Evolutionary conservation across 2,329 filamentous ascomycete genomes (phyloP).

Genomic region (Tympanopsis confertula): DNA sequence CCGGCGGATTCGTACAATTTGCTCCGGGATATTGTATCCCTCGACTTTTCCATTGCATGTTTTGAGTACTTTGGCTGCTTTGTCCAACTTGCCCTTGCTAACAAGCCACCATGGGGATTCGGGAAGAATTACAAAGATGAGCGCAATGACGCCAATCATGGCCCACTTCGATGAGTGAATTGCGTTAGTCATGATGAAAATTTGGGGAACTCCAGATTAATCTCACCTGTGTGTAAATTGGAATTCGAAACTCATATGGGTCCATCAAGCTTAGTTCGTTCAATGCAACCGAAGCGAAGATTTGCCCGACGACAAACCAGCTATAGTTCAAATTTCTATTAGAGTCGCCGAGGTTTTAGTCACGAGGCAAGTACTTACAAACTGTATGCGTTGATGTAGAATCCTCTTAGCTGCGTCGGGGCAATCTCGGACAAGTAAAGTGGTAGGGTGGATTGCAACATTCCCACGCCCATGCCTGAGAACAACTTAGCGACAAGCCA

Average conservation of each 20-base stretch:
- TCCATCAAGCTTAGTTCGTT: constrained; percentile 16
- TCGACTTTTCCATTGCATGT: constrained; percentile 13
- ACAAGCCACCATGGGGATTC: constrained; percentile 27
- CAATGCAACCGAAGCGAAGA: constrained; percentile 27
- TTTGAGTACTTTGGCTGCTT: constrained; percentile 15
- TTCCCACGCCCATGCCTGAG: constrained; percentile 25
- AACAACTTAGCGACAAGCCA: constrained; percentile 24
- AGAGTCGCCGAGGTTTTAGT: not conserved
- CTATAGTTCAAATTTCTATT: constrained; percentile 8
- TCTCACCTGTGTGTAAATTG: constrained; percentile 27
- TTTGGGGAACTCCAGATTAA: not conserved
- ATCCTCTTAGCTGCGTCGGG: constrained; percentile 25
- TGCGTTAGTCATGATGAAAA: not conserved
- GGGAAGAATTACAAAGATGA: constrained; percentile 24
- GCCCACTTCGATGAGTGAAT: constrained; percentile 19
- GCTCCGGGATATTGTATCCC: constrained; percentile 18
- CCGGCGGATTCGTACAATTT: constrained; percentile 12
- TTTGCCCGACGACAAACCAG: constrained; percentile 30
- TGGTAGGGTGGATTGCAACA: constrained; percentile 26
- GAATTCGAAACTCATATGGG: constrained; percentile 20
- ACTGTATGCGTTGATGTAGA: constrained; percentile 24
- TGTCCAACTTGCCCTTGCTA: constrained; percentile 15
- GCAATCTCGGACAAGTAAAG: constrained; percentile 27
- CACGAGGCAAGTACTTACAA: constrained; percentile 12
- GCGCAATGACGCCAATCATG: constrained; percentile 24